Evolutionary conservation across 345 rosid genomes (phyloP), one percentile per base, ranked within the genome.

Genomic region (Populus simonii): DNA sequence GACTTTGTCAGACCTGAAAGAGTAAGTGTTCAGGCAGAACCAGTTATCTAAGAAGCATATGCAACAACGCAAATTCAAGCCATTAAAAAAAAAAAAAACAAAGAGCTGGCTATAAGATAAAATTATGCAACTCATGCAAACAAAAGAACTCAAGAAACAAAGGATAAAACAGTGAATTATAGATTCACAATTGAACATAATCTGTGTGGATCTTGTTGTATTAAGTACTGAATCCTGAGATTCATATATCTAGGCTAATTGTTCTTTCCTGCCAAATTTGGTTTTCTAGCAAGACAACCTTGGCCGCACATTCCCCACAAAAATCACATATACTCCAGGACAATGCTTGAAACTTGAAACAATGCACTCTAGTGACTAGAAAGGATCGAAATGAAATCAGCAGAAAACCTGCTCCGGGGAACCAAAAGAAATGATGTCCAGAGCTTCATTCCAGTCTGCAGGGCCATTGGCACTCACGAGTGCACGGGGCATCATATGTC

Each of bases 401-500:
- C 9, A 33, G 68, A 68, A 66, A 83, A 96, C 99, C 97, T 96
- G 98, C 88, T 94, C 99, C 4, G 97, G 94, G 77, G 98, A 96
- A 76, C 95, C 97, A 81, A 86, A 94, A 85, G 93, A 91, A 86
- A 96, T 91, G 53, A 89, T 90, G 82, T 91, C 97, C 85, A 96
- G 80, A 80, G 99, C 97, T 85, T 96, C 99, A 82, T 92, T 91
- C 99, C 99, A 96, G 85, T 92, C 94, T 47, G 94, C 81, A 39
- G 93, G 93, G 67, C 92, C 93, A 90, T 57, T 89, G 80, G 85
- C 87, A 76, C 87, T 84, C 78, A 82, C 80, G 27, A 85, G 82
- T 69, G 87, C 73, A 69, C 65, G 86, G 51, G 92, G 85, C 85
- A 86, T 81, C 35, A 87, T 78, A 80, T 88, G 89, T 84, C 96